Evolutionary conservation across 495 filamentous ascomycete genomes (phyloP).

Genomic region (Penicillium coprophilum): DNA sequence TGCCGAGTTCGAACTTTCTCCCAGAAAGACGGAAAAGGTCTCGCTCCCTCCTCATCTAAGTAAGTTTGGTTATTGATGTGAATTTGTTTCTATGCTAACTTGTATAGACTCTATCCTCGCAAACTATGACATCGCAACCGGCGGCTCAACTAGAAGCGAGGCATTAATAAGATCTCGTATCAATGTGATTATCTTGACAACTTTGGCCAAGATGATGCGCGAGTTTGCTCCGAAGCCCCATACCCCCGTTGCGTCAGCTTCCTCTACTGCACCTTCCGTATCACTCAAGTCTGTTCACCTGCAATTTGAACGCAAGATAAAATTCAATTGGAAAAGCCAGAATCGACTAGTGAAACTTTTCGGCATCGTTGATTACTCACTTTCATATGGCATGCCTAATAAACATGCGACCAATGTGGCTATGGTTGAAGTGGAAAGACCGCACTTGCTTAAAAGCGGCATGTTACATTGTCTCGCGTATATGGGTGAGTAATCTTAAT

Average conservation of each 20-base stretch:
- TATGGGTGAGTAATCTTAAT: neutral
- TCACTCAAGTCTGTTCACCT: neutral
- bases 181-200: neutral
- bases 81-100: neutral
- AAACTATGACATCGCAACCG: neutral
- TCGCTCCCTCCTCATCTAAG: neutral
- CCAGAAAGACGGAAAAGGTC: neutral
- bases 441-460: neutral
- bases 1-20: neutral
- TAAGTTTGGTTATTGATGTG: neutral
- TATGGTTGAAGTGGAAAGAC: neutral
- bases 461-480: neutral
- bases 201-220: neutral
- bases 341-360: neutral
- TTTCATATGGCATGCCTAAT: neutral
- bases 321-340: neutral
- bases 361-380: neutral
- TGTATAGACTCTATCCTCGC: neutral
- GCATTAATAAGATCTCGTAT: neutral
- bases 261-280: neutral
- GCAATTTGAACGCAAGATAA: neutral
- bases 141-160: neutral
- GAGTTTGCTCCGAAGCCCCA: neutral
- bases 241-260: neutral
- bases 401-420: neutral